Base-by-base conservation (phyloP, 306 rosid species). In the Vigna unguiculata region DNA sequence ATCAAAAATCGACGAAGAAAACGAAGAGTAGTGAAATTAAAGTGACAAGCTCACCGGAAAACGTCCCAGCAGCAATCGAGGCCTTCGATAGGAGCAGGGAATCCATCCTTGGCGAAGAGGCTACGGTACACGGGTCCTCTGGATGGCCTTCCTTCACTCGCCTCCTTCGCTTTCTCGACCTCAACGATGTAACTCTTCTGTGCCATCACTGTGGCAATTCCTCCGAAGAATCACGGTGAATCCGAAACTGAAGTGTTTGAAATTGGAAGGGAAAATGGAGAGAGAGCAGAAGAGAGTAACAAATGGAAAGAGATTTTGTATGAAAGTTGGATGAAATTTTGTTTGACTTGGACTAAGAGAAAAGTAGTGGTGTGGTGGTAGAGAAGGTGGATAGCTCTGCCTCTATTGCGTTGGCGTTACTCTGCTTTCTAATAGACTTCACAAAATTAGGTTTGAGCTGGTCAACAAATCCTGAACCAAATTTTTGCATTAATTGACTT, bases 61-160 rank as follows among this genome's bases (percentile, higher is more conserved):
- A 95, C 85, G 62, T 95, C 98, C 98, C 98, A 95, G 88, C 98
- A 95, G 69, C 81, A 40, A n/a, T 90, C 83, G 78, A 95, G 80
- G 55, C 97, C 97, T 2, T 48, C 46, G 58, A 86, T 60, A 16
- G 96, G 90, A 47, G 90, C 25, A 9, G 98, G 97, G 49, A 89
- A 92, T 9, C 97, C 97, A 79, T 92, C 87, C 72, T 90, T 92
- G 2, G 98, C 93, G 71, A 90, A 90, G 51, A 86, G 43, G 81
- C 97, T 92, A 49, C 98, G 91, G 20, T 95, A 92, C 4, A 86
- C 96, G 11, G 97, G 91, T 14, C 98, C 98, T 2, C 78, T 30
- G 1, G 98, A 89, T 0, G 96, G 97, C 45, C 67, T 83, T 4
- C 87, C 93, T 1, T 68, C 85, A n/a, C 49, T 61, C 4, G 92